These are phyloP conservation scores for Boletus putidus DNA, from an alignment of 1,284 basidiomycete species.

Conservation along the genomic window DNA sequence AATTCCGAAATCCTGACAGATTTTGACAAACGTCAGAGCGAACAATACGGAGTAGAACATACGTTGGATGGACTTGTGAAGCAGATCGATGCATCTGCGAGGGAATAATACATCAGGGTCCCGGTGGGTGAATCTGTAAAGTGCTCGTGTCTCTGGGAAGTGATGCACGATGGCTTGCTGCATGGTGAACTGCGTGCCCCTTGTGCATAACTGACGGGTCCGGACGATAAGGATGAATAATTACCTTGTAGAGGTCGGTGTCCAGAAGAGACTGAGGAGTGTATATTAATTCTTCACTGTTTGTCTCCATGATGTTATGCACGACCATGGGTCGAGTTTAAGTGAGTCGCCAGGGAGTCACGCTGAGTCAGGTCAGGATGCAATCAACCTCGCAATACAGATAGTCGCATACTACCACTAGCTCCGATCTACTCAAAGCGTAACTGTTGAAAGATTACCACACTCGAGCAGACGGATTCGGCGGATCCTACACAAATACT, in stretches of 20 bases:
- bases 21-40: not conserved
- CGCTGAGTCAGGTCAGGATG: too few species aligned
- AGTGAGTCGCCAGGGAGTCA: too few species aligned
- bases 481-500: too few species aligned
- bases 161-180: slow-evolving; percentile 89
- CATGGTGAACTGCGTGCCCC: slow-evolving; percentile 81
- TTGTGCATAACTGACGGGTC: not conserved
- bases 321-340: too few species aligned
- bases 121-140: slow-evolving; percentile 88
- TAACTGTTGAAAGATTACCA: too few species aligned
- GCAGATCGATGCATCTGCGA: slow-evolving; percentile 63
- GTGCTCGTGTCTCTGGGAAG: slow-evolving; percentile 69
- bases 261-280: slow-evolving; percentile 71
- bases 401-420: too few species aligned
- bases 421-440: too few species aligned
- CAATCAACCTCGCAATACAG: too few species aligned
- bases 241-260: slow-evolving; percentile 94
- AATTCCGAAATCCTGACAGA: slow-evolving; percentile 61
- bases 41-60: slow-evolving; percentile 4
- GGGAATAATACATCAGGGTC: slow-evolving; percentile 73
- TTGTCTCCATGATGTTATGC: slow-evolving; percentile 17
- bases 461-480: too few species aligned
- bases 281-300: slow-evolving; percentile 16
- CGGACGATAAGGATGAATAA: not conserved
- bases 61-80: slow-evolving; percentile 69